Evolutionary conservation across 2,329 filamentous ascomycete species (phyloP).

Genomic region (Bipolaris bicolor): DNA sequence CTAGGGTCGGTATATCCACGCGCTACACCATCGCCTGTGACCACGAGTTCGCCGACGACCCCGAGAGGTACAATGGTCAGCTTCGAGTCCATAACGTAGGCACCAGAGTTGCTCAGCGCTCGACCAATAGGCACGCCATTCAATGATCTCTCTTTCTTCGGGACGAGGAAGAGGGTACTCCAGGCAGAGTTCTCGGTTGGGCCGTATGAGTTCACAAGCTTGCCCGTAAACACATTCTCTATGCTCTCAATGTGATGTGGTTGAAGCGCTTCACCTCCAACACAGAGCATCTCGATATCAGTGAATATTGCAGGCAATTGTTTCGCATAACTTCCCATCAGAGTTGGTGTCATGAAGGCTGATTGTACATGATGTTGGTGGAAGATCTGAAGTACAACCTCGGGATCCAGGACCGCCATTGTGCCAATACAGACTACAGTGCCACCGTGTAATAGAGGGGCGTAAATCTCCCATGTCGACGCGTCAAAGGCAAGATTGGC

Average conservation of each 20-base stretch:
- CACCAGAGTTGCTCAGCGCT: slow-evolving; percentile 10
- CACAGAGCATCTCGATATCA: not conserved
- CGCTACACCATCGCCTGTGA: slow-evolving; percentile 24
- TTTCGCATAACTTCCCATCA: not conserved
- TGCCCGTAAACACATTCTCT: slow-evolving; percentile 5
- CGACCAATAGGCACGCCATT: slow-evolving; percentile 50
- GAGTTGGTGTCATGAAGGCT: slow-evolving; percentile 1
- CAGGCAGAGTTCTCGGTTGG: slow-evolving; percentile 21
- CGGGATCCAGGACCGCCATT: not conserved
- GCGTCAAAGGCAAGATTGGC: slow-evolving; percentile 2
- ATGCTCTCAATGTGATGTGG: slow-evolving; percentile 10
- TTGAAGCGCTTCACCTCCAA: slow-evolving; percentile 9
- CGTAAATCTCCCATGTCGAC: slow-evolving; percentile 62
- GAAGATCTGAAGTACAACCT: not conserved
- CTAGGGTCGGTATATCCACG: slow-evolving; percentile 20
- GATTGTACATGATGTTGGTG: not conserved
- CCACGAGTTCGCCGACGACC: slow-evolving; percentile 28
- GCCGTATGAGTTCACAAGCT: slow-evolving; percentile 25
- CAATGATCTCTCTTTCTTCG: not conserved
- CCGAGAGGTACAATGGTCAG: slow-evolving; percentile 21
- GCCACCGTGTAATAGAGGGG: slow-evolving; percentile 60
- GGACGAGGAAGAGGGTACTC: slow-evolving; percentile 53
- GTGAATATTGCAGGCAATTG: not conserved
- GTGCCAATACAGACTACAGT: slow-evolving; percentile 50
- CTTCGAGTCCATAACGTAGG: slow-evolving; percentile 5